Percentiles rank a stretch among this genome's conserved stretches.
Evolutionary conservation across 1,284 basidiomycete species (phyloP).

Genomic region (Moesziomyces antarcticus): DNA sequence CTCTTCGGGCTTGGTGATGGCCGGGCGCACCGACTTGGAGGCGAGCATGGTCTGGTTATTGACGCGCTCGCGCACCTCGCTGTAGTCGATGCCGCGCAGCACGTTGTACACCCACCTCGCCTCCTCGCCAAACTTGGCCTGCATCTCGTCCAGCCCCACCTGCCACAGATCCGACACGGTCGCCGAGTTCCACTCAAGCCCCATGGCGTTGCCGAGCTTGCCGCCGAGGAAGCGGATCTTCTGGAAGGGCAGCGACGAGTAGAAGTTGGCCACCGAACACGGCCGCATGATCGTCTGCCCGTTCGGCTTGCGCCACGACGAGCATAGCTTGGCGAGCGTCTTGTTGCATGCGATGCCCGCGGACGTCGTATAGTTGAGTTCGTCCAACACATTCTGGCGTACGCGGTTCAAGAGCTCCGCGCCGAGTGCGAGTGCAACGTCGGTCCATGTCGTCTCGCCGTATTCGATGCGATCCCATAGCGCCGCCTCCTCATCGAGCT

Average conservation of each 20-base stretch:
- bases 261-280: slow-evolving; percentile 48
- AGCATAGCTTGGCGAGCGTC: slow-evolving; percentile 85
- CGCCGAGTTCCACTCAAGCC: slow-evolving; percentile 81
- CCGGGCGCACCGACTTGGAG: slow-evolving; percentile 60
- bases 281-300: slow-evolving; percentile 63
- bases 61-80: slow-evolving; percentile 76
- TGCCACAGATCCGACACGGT: slow-evolving; percentile 80
- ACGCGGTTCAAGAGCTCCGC: slow-evolving; percentile 87
- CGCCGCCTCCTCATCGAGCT: slow-evolving; percentile 40
- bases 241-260: slow-evolving; percentile 52
- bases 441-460: slow-evolving; percentile 79
- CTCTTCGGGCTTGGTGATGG: slow-evolving; percentile 48
- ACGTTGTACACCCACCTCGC: slow-evolving; percentile 82
- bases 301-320: slow-evolving; percentile 57
- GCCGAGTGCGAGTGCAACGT: slow-evolving; percentile 87
- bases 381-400: slow-evolving; percentile 76
- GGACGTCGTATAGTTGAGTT: slow-evolving; percentile 91
- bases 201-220: slow-evolving; percentile 88
- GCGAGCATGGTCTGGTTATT: slow-evolving; percentile 64
- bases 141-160: slow-evolving; percentile 78
- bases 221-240: slow-evolving; percentile 90
- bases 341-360: slow-evolving; percentile 96
- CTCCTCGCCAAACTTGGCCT: slow-evolving; percentile 82
- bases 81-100: slow-evolving; percentile 83
- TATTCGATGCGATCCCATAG: slow-evolving; percentile 45